A percentile compares a stretch with the other conserved stretches of the same genome.
Conservation (phyloP, 2,329 filamentous ascomycete species). For the Trichoderma breve region DNA sequence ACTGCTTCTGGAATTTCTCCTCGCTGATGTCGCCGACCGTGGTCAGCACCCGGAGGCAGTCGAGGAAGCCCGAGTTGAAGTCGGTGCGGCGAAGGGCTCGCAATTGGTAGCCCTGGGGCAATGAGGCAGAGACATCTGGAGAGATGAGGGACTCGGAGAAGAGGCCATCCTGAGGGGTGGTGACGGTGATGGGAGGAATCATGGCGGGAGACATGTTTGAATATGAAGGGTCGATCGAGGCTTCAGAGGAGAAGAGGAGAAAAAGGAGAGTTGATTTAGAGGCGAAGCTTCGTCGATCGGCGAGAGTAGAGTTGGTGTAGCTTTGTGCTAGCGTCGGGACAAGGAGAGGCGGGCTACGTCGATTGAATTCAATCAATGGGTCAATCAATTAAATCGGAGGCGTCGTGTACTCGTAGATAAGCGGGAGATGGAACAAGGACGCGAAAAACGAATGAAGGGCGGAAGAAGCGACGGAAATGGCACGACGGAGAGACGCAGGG, state of each 20-base stretch:
- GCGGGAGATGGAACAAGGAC: neutral
- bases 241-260: neutral
- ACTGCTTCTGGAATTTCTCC: slow-evolving; percentile 73
- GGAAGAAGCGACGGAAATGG: neutral
- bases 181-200: slow-evolving; percentile 7
- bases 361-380: neutral
- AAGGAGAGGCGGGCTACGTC: neutral
- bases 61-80: slow-evolving; percentile 79
- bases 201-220: slow-evolving; percentile 3
- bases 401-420: neutral
- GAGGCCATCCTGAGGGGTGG: slow-evolving; percentile 52
- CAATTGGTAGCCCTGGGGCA: slow-evolving; percentile 79
- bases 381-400: neutral
- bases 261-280: neutral
- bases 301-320: neutral
- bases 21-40: slow-evolving; percentile 84
- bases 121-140: slow-evolving; percentile 64
- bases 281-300: neutral
- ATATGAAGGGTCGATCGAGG: neutral
- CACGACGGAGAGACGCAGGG: neutral
- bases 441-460: neutral
- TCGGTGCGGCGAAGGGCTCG: slow-evolving; percentile 77
- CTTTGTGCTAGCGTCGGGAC: neutral
- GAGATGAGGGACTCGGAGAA: slow-evolving; percentile 79
- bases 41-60: slow-evolving; percentile 86